Percentiles rank a stretch among this genome's conserved stretches.
phyloP scores from a whole-genome alignment of 805 yeast genomes.

The Metschnikowia peoriensis region DNA sequence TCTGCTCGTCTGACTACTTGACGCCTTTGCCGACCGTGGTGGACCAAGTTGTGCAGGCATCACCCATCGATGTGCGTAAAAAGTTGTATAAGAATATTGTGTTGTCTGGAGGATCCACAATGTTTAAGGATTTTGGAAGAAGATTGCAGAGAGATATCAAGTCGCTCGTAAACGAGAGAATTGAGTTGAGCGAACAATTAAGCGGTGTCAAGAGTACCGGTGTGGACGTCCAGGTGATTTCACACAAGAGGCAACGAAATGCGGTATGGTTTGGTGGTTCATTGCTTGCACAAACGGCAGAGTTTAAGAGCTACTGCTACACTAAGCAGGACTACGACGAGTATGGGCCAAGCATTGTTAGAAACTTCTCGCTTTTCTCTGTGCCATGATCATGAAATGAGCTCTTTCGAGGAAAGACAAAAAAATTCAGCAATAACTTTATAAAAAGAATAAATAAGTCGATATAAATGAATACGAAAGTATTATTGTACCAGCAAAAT shows the following conservation, averaged over 20 bases:
- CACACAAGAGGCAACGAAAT: slow-evolving; percentile 95
- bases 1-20: slow-evolving; percentile 89
- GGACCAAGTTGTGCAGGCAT: slow-evolving; percentile 89
- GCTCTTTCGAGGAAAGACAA: not conserved
- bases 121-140: slow-evolving; percentile 98
- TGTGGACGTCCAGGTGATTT: slow-evolving; percentile 93
- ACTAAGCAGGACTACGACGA: slow-evolving; percentile 97
- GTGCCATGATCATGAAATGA: slow-evolving; percentile 54
- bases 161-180: slow-evolving; percentile 82
- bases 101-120: slow-evolving; percentile 95
- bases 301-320: slow-evolving; percentile 93
- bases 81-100: slow-evolving; percentile 95
- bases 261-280: slow-evolving; percentile 99
- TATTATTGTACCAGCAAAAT: no score
- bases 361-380: slow-evolving; percentile 92
- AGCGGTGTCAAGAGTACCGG: slow-evolving; percentile 84
- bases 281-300: slow-evolving; percentile 93
- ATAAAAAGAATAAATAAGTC: not conserved
- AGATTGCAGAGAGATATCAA: slow-evolving; percentile 94
- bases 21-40: slow-evolving; percentile 97
- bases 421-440: not conserved
- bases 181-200: slow-evolving; percentile 71
- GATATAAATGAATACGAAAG: not conserved
- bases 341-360: slow-evolving; percentile 94
- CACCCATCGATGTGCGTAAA: slow-evolving; percentile 97